Conservation (phyloP, 371 early-diverging fungal genomes). For the Saksenaea vasiformis region DNA sequence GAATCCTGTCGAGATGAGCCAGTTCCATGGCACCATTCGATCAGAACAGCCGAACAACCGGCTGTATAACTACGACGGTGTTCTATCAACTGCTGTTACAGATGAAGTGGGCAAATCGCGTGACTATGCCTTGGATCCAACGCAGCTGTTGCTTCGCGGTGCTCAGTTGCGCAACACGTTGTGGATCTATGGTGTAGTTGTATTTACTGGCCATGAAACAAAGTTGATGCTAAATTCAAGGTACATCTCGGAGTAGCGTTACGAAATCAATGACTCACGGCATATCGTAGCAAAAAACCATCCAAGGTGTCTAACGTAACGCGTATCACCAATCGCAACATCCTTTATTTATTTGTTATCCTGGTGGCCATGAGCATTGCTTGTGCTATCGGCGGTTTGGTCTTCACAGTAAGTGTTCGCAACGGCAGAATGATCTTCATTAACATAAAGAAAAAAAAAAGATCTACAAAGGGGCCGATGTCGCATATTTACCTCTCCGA, state of each 20-base stretch:
- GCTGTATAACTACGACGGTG: slow-evolving; percentile 86
- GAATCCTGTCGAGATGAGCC: slow-evolving; percentile 59
- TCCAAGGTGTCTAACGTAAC: slow-evolving; percentile 68
- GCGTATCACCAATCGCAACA: slow-evolving; percentile 90
- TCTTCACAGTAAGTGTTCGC: slow-evolving; percentile 45
- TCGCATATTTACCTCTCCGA: slow-evolving; percentile 42
- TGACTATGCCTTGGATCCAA: slow-evolving; percentile 78
- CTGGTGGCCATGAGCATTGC: slow-evolving; percentile 86
- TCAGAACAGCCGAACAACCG: slow-evolving; percentile 89
- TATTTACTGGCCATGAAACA: slow-evolving; percentile 91
- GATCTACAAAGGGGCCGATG: slow-evolving; percentile 34
- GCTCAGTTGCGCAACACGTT: slow-evolving; percentile 82
- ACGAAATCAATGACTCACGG: background rate
- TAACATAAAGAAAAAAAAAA: slow-evolving; percentile 3
- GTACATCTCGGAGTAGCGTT: slow-evolving; percentile 13
- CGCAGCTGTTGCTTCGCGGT: slow-evolving; percentile 81
- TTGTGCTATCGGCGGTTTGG: slow-evolving; percentile 80
- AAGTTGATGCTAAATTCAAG: slow-evolving; percentile 88
- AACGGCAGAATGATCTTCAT: background rate
- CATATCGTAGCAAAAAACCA: slow-evolving; percentile 43
- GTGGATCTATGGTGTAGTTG: slow-evolving; percentile 85
- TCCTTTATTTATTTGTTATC: slow-evolving; percentile 88
- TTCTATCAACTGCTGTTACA: slow-evolving; percentile 50
- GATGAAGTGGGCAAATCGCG: slow-evolving; percentile 57
- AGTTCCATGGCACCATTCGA: slow-evolving; percentile 62